phyloP scores from a whole-genome alignment of 2,329 filamentous ascomycete genomes.

The Diaporthe velutina region DNA sequence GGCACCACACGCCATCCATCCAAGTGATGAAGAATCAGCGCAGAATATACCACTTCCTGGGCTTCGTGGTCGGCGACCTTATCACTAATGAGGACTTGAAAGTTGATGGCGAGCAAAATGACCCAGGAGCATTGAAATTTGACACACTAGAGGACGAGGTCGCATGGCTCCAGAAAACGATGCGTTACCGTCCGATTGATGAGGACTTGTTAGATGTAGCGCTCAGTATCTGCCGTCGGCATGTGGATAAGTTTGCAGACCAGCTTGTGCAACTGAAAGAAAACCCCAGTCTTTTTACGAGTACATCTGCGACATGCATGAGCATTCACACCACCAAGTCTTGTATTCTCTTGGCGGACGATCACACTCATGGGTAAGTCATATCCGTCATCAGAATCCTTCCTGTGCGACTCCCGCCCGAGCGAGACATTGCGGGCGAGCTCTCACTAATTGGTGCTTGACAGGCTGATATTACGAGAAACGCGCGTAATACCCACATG shows the following conservation, averaged over 20 bases:
- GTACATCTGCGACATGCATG: not conserved
- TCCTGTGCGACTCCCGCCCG: not conserved
- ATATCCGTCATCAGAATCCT: not conserved
- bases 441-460: not conserved
- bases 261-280: not conserved
- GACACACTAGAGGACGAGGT: too few relatives aligned
- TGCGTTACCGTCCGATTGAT: not conserved
- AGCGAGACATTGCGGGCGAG: too few relatives aligned
- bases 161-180: not conserved
- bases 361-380: not conserved
- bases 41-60: slow-evolving; percentile 7
- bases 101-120: not conserved
- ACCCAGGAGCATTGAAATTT: too few relatives aligned
- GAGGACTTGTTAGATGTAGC: not conserved
- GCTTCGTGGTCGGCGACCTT: too few relatives aligned
- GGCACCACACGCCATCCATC: not conserved
- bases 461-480: not conserved
- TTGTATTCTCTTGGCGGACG: accelerated
- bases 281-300: not conserved
- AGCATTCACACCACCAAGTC: not conserved
- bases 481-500: not conserved
- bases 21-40: not conserved
- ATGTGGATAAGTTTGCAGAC: too few relatives aligned
- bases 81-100: too few relatives aligned
- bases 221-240: not conserved